A percentile compares a stretch with the other conserved stretches of the same genome.
phyloP scores from a whole-genome alignment of 192 early-diverging fungal genomes.

The Coemansia sp. region DNA sequence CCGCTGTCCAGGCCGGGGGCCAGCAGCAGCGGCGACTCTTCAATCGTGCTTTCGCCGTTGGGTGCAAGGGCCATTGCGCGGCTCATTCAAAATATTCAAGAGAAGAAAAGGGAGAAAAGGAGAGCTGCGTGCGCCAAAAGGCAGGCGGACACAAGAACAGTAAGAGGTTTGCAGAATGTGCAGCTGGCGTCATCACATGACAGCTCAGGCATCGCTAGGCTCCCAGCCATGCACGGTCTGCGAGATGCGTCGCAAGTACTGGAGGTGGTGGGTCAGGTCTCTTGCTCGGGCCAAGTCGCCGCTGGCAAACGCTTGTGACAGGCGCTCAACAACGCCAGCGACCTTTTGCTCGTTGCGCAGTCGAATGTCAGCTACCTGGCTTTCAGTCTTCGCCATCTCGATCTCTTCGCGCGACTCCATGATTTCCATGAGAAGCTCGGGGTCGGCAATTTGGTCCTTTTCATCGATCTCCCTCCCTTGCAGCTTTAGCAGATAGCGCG shows the following conservation, averaged over 20 bases:
- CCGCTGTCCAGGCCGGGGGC: background rate
- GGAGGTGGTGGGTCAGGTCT: constrained; percentile 66
- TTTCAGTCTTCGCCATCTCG: constrained; percentile 64
- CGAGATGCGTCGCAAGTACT: constrained; percentile 56
- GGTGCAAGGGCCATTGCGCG: background rate
- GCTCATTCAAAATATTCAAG: background rate
- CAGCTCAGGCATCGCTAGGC: constrained; percentile 20
- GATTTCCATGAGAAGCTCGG: constrained; percentile 77
- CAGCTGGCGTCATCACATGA: background rate
- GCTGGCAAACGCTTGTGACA: constrained; percentile 59
- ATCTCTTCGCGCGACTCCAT: constrained; percentile 77
- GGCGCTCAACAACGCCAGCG: constrained; percentile 8
- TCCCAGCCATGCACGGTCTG: constrained; percentile 46
- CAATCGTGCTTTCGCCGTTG: constrained; percentile 11
- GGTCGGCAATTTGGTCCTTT: constrained; percentile 61
- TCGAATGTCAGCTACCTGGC: constrained; percentile 61
- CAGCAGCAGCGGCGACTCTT: constrained; percentile 42
- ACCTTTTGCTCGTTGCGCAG: constrained; percentile 61
- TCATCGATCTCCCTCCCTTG: constrained; percentile 59
- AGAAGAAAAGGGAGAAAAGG: background rate
- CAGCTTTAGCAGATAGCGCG: constrained; percentile 76
- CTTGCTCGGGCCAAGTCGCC: constrained; percentile 60
- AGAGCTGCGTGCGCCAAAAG: background rate
- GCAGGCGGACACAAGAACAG: background rate
- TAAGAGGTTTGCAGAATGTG: background rate